Conservation (phyloP, 2,329 filamentous ascomycete genomes). For the Cladophialophora exuberans region DNA sequence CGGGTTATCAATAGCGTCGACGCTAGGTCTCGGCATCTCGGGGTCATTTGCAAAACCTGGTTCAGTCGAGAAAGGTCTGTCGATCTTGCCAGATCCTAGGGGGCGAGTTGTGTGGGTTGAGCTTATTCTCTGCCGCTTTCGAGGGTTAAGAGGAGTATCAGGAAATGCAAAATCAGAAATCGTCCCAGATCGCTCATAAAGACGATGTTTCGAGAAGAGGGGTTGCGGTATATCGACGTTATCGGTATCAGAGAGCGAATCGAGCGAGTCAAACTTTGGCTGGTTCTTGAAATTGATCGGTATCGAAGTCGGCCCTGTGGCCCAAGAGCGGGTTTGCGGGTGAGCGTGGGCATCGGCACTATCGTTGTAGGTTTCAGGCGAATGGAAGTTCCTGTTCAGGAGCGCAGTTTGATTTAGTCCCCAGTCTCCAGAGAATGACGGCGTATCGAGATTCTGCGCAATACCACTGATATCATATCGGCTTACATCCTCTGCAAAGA, state of each 20-base stretch:
- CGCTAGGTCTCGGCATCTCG: background rate
- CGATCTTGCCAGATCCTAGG: background rate
- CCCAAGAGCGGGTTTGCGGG: slow-evolving; percentile 20
- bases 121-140: slow-evolving; percentile 25
- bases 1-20: background rate
- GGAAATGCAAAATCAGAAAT: slow-evolving; percentile 4
- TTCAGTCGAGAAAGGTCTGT: background rate
- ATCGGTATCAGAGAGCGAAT: background rate
- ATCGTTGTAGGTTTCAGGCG: background rate
- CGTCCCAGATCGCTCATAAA: background rate
- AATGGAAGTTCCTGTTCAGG: background rate
- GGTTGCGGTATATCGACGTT: slow-evolving; percentile 28
- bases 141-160: slow-evolving; percentile 16
- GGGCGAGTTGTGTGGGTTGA: background rate
- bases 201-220: slow-evolving; percentile 23
- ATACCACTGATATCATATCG: background rate
- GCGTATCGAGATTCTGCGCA: background rate
- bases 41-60: background rate
- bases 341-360: background rate
- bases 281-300: background rate
- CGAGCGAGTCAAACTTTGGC: background rate
- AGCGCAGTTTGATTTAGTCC: background rate
- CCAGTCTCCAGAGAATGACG: background rate
- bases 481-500: slow-evolving; percentile 19
- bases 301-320: slow-evolving; percentile 15